Conservation (phyloP, 2,329 filamentous ascomycete genomes). For the Pseudogymnoascus sp. region DNA sequence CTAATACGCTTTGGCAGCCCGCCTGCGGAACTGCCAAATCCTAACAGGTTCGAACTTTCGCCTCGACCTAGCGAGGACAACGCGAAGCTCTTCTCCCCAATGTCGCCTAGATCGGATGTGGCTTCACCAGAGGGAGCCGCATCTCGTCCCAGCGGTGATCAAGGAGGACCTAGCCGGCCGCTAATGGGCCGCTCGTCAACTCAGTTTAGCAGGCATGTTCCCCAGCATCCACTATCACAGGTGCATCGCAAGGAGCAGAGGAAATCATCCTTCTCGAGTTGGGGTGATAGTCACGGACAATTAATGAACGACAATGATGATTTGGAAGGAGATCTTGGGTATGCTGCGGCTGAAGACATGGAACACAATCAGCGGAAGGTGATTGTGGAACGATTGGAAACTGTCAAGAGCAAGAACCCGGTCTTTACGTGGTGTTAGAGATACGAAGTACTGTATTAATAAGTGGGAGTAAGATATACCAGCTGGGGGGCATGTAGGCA, state of each 20-base stretch:
- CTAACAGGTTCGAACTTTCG: conserved; percentile 65
- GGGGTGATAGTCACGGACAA: conserved; percentile 16
- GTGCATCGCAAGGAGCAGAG: conserved; percentile 19
- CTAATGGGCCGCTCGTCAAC: conserved; percentile 20
- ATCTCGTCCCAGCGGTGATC: conserved; percentile 14
- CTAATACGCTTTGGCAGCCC: conserved; percentile 52
- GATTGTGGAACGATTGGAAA: conserved; percentile 92
- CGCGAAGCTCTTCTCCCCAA: conserved; percentile 16
- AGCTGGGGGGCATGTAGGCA: background rate
- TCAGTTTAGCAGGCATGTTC: conserved; percentile 31
- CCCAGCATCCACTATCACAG: conserved; percentile 21
- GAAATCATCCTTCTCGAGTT: conserved; percentile 35
- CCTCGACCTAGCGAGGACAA: conserved; percentile 29
- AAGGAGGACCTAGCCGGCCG: conserved; percentile 19
- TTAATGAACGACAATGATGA: conserved; percentile 62
- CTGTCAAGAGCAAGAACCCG: conserved; percentile 90
- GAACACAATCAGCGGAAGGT: conserved; percentile 88
- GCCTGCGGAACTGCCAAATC: conserved; percentile 59
- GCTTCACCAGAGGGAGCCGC: background rate
- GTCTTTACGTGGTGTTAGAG: conserved; percentile 93
- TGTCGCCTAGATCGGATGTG: conserved; percentile 16
- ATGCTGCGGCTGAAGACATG: conserved; percentile 88
- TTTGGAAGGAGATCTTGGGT: conserved; percentile 86
- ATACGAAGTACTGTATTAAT: conserved; percentile 11
- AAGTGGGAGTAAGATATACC: conserved; percentile 8